Evolutionary conservation across 179 eudicot genomes (phyloP).

Genomic region (Drosera spatulata): DNA sequence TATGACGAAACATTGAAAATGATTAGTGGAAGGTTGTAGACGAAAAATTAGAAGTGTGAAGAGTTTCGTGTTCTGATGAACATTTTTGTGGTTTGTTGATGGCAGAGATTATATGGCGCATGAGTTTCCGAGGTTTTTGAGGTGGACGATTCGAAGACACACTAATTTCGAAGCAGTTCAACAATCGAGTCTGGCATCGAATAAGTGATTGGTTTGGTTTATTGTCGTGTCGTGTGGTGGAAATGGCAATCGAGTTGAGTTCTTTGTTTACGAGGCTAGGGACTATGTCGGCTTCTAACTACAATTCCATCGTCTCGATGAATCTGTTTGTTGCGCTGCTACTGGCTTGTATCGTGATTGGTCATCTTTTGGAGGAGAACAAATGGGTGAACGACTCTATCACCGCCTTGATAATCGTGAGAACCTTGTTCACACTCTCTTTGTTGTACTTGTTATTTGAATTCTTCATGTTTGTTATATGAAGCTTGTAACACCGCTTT

Average conservation of each 20-base stretch:
- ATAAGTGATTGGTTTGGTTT: neutral
- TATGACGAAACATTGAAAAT: neutral
- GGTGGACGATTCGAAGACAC: slow-evolving; percentile 21
- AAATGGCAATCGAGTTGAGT: slow-evolving; percentile 39
- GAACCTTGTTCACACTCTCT: slow-evolving; percentile 8
- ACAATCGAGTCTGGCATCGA: neutral
- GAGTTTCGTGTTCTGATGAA: neutral
- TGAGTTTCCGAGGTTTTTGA: slow-evolving; percentile 13
- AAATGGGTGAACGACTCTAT: slow-evolving; percentile 99
- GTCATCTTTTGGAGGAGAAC: slow-evolving; percentile 86
- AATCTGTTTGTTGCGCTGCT: slow-evolving; percentile 80
- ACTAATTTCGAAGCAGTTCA: slow-evolving; percentile 7
- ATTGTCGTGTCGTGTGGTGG: neutral
- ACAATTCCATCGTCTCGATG: slow-evolving; percentile 67
- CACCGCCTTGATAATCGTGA: slow-evolving; percentile 72
- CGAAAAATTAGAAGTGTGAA: neutral
- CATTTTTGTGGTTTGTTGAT: slow-evolving; percentile 1
- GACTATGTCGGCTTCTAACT: slow-evolving; percentile 48
- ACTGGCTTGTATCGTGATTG: slow-evolving; percentile 76
- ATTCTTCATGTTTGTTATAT: neutral
- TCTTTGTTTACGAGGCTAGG: slow-evolving; percentile 22
- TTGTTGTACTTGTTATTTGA: neutral
- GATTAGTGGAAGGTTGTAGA: neutral
- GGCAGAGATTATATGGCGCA: slow-evolving; percentile 18
- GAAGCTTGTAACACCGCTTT: slow-evolving; percentile 1